These are phyloP conservation scores for Acrodontium crateriforme DNA, from an alignment of 2,329 filamentous ascomycete species.

Conservation along the genomic window DNA sequence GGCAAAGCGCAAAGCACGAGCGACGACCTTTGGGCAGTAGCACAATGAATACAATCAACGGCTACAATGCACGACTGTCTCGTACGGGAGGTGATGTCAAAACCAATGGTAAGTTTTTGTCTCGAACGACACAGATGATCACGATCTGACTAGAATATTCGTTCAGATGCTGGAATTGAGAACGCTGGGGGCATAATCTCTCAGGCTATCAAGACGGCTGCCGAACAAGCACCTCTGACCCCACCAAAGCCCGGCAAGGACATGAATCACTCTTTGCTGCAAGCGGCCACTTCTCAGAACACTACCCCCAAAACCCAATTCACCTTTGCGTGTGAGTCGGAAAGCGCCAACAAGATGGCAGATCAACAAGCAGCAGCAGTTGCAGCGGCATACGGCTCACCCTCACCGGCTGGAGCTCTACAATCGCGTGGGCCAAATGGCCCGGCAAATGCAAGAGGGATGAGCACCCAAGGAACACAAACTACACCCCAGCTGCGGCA, in stretches of 20 bases:
- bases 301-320: conserved; percentile 73
- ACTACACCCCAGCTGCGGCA: conserved; percentile 14
- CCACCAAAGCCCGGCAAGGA: conserved; percentile 54
- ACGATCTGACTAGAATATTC: not conserved
- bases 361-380: conserved; percentile 15
- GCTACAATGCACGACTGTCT: conserved; percentile 18
- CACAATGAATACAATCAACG: conserved; percentile 27
- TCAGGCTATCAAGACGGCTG: conserved; percentile 78
- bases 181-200: conserved; percentile 63
- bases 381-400: conserved; percentile 4
- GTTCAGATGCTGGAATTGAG: conserved; percentile 32
- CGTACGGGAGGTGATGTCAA: conserved; percentile 8
- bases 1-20: conserved; percentile 30
- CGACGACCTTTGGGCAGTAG: conserved; percentile 30
- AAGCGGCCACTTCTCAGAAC: conserved; percentile 41
- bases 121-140: not conserved
- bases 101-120: not conserved
- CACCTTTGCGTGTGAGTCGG: conserved; percentile 90
- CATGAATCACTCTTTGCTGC: conserved; percentile 64
- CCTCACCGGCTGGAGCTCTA: not conserved
- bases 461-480: conserved; percentile 15
- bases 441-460: conserved; percentile 2
- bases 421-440: not conserved
- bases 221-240: conserved; percentile 45
- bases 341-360: conserved; percentile 64